A percentile compares a stretch with the other conserved stretches of the same genome.
These are phyloP conservation scores for Aegle marmelos DNA, from an alignment of 345 rosid genomes.

Conservation along the genomic window DNA sequence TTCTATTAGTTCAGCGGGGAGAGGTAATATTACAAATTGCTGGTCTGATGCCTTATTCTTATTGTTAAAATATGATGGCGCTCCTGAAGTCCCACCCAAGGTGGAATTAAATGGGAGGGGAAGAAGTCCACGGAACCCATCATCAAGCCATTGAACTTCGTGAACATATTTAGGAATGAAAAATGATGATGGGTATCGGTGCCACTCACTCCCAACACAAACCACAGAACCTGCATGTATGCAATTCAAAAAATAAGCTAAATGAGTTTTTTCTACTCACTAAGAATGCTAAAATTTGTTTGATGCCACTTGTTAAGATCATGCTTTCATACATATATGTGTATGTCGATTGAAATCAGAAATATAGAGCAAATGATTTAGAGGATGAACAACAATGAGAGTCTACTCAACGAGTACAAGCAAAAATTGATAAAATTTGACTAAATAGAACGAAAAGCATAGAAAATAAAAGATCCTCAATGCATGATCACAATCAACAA, in stretches of 20 bases:
- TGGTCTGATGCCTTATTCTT: slow-evolving; percentile 81
- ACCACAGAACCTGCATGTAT: slow-evolving; percentile 65
- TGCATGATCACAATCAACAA: not conserved
- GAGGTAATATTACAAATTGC: slow-evolving; percentile 61
- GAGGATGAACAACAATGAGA: not conserved
- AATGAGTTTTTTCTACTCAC: not conserved
- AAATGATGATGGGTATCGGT: slow-evolving; percentile 93
- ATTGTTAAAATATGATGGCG: slow-evolving; percentile 82
- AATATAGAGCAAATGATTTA: not conserved
- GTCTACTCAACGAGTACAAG: no score
- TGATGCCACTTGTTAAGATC: not conserved
- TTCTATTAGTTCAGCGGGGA: not conserved
- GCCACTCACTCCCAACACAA: slow-evolving; percentile 99
- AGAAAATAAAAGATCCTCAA: not conserved
- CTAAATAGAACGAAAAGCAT: not conserved
- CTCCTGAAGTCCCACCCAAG: slow-evolving; percentile 88
- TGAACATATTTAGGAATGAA: slow-evolving; percentile 68
- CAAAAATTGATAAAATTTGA: not conserved
- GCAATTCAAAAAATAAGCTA: not conserved
- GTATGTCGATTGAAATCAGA: not conserved
- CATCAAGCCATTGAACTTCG: slow-evolving; percentile 89
- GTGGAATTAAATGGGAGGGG: slow-evolving; percentile 85
- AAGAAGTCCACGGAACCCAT: slow-evolving; percentile 93
- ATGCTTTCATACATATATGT: not conserved
- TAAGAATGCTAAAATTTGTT: not conserved